These are phyloP conservation scores for Nepenthes alata DNA, from an alignment of 179 eudicot genomes.

Conservation along the genomic window DNA sequence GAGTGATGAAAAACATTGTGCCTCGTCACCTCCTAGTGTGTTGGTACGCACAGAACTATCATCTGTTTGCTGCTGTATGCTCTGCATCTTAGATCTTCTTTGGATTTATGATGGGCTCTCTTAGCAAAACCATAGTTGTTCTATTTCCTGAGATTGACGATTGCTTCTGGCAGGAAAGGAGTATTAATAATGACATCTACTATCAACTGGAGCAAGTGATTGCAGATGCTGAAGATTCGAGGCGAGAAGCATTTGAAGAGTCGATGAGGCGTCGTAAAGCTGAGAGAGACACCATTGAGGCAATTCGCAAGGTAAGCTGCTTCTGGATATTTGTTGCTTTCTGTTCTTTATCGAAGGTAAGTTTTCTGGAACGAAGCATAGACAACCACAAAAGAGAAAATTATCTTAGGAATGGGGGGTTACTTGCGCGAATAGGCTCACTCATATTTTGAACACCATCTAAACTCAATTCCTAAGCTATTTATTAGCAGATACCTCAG, in stretches of 20 bases:
- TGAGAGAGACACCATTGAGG: slow-evolving; percentile 58
- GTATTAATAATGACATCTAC: slow-evolving; percentile 33
- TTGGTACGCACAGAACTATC: slow-evolving; percentile 19
- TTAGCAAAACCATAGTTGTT: not conserved
- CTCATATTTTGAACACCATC: too few species aligned
- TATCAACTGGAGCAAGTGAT: slow-evolving; percentile 53
- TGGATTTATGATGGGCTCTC: not conserved
- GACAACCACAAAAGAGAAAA: not conserved
- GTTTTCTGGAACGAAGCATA: not conserved
- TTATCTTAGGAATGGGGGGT: too few species aligned
- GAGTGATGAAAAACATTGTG: slow-evolving; percentile 2
- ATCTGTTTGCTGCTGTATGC: not conserved
- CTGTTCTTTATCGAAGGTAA: not conserved
- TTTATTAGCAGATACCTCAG: too few species aligned
- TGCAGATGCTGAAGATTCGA: slow-evolving; percentile 52
- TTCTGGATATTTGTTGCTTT: not conserved
- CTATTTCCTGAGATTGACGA: slow-evolving; percentile 6
- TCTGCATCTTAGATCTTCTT: not conserved
- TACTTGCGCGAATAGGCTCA: too few species aligned
- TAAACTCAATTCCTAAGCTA: too few species aligned
- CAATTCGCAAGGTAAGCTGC: slow-evolving; percentile 45
- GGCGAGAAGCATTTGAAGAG: slow-evolving; percentile 60
- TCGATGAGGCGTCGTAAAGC: slow-evolving; percentile 62
- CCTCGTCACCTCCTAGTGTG: slow-evolving; percentile 18
- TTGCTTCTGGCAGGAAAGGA: slow-evolving; percentile 37